A percentile compares a stretch with the other conserved stretches of the same genome.
These are phyloP conservation scores for Plenodomus lindquistii DNA, from an alignment of 2,329 filamentous ascomycete species.

Conservation along the genomic window DNA sequence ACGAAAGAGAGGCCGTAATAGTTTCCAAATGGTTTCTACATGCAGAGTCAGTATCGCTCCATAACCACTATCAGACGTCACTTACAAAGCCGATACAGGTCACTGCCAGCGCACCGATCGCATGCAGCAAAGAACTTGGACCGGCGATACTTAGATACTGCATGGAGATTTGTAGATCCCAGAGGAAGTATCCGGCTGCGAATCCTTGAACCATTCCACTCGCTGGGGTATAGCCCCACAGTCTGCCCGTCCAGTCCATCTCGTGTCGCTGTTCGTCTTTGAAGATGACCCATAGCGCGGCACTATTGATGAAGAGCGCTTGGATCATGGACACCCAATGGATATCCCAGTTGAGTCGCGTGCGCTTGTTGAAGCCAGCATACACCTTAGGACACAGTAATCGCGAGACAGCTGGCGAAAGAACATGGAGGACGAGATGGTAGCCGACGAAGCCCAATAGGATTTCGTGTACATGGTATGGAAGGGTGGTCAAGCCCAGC, in stretches of 20 bases:
- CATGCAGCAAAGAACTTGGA: conserved; percentile 74
- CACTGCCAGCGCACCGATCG: conserved; percentile 71
- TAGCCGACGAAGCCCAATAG: conserved; percentile 69
- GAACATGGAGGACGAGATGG: conserved; percentile 65
- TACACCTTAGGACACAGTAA: conserved; percentile 67
- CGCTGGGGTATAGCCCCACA: conserved; percentile 80
- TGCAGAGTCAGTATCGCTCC: conserved; percentile 11
- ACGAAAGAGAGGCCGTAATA: conserved; percentile 81
- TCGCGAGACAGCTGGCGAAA: conserved; percentile 70
- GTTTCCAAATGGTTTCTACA: conserved; percentile 78
- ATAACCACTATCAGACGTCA: not conserved
- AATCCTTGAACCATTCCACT: conserved; percentile 75
- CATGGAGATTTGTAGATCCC: conserved; percentile 74
- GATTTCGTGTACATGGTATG: conserved; percentile 77
- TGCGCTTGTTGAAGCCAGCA: conserved; percentile 61
- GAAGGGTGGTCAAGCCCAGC: conserved; percentile 67
- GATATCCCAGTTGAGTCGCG: conserved; percentile 81
- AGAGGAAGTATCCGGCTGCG: conserved; percentile 80
- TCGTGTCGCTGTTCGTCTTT: conserved; percentile 66
- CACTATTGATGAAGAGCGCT: conserved; percentile 68
- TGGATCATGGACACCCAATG: conserved; percentile 82
- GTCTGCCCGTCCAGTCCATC: conserved; percentile 69
- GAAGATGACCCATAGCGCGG: conserved; percentile 72
- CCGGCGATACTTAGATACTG: conserved; percentile 72
- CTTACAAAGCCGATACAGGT: conserved; percentile 80